Base-by-base conservation (phyloP, 2,329 filamentous ascomycete species). In the Phaeosphaeriaceae sp. region DNA sequence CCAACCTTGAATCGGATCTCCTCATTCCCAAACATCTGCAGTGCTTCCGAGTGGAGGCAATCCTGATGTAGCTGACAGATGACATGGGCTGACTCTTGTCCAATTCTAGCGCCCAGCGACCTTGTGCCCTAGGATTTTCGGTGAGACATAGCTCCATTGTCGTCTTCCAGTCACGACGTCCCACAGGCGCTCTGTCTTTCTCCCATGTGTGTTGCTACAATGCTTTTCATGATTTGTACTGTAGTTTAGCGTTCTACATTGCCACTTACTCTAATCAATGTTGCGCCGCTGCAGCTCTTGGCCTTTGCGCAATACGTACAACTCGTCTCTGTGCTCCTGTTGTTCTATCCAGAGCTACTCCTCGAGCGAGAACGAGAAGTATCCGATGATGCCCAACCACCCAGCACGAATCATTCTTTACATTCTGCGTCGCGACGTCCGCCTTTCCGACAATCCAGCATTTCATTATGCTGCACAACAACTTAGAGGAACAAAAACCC, bases 361-460 rank as follows among this genome's bases (percentile, higher is more conserved):
- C 26, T 52, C 47, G 5, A 48, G 42, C 48, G 48, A 53, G 23
- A 50, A 41, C 48, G 48, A 53, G 23, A 42, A 58, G 17, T 37
- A 50, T 44, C 33, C 54, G 42, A 60, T 26, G 43, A 69, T 69
- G 65, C 41, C 60, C 6, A 50, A 41, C 43, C 43, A 54, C 15
- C 52, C 54, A 32, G 61, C 67, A 16, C 76, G 74, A 35, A 78
- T 89, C 18, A 75, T 92, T 42, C 78, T 93, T 46, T 92, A 91
- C 65, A 70, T 92, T 17, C 72, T 92, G 29, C 84, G 89, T 36
- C 84, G 86, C 58, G 90, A 93, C 67, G 78, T 92, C 16, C 86
- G 90, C 52, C 77, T 89, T 20, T 79, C 83, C 21, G 89, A 93
- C 72, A 92, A 92, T 63, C 88, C 88, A 0, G 79, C 92, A 34